Evolutionary conservation across 2,329 filamentous ascomycete species (phyloP), one percentile per base, ranked within the genome.

Genomic region (Monascus ruber): DNA sequence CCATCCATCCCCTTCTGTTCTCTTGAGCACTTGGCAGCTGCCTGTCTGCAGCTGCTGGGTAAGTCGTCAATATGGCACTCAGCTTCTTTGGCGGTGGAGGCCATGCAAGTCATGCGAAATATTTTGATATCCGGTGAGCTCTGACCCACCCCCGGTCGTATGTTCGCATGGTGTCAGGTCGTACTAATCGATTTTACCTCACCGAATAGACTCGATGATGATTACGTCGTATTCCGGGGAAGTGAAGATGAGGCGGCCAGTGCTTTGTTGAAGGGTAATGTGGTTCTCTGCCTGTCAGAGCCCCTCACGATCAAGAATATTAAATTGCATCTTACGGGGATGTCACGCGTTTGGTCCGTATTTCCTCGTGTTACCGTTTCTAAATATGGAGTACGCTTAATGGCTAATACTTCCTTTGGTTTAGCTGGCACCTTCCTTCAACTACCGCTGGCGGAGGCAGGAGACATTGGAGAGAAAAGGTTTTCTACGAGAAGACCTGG

Each of bases 191-290:
- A 26, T 34, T 40, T 35, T 31, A 24, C 31, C 26, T 42, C 28
- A 33, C 26, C 37, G 33, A 31, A 11, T 52, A 87, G 84, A 38
- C 73, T 88, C 43, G 82, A 88, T 38, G 81, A 82, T 53, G 80
- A 85, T 52, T 83, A 88, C 41, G 76, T 89, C 42, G 79, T 89
- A 26, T 81, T 91, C 46, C 79, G 84, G 38, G 85, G 85, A 43
- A 73, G 68, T 49, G 79, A 85, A 41, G 72, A 83, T 56, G 85
- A 89, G 56, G 82, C 84, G 35, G 76, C 82, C 33, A 84, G 81
- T 44, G 83, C 85, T 52, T 64, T 84, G 39, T 65, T 91, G 48
- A 83, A 81, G 54, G 85, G 85, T 35, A 76, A 75, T 24, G 65
- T 89, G 27, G 80, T 88, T 29, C 69, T 89, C 29, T 88, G 83